Evolutionary conservation across 2,329 filamentous ascomycete species (phyloP), one percentile per base, ranked within the genome.

Genomic region (Arthrobotrys musiformis): DNA sequence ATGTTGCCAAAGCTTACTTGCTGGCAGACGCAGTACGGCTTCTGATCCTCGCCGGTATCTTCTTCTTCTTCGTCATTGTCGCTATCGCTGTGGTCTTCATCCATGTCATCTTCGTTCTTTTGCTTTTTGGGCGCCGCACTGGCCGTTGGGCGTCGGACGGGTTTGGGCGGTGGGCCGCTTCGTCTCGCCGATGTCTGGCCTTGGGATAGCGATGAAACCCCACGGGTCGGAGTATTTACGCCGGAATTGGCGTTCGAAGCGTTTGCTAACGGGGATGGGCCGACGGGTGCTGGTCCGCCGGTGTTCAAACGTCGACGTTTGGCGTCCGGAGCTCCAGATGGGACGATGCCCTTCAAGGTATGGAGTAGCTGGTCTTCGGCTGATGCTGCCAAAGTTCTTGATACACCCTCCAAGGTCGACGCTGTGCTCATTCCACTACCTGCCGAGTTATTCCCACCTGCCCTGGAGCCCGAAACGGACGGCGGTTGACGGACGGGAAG

Each of bases 1-100:
- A 95, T 95, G 82, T 94, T 91, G 78, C 92, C 92, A 82, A 92
- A 93, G 83, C 91, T 93, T 79, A 94, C 91, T 80, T 91, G 91
- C 83, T 94, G 91, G 83, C 92, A 95, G 33, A 91, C 86, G 84
- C 92, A 95, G 84, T 95, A 95, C 83, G 93, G 86, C 72, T 85
- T 92, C 82, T 91, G 90, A 83, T 93, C 91, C 79, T 91, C 90
- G 66, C 89, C 90, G 48, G 91, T 91, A 70, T 93, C 91, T 61
- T 93, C 91, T 33, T 91, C 90, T 81, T 89, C 89, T 80, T 90
- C 86, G 64, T 76, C 72, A 48, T 76, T 76, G 17, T 76, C 72
- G 42, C 72, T 76, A 35, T 76, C 72, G 24, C 72, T 76, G n/a
- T 76, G 72, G 17, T 76, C 72, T 17, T 76, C 72, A n/a, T 76